Conservation (phyloP, 108 stramenopile genomes). For the Cyclotella sp. region DNA sequence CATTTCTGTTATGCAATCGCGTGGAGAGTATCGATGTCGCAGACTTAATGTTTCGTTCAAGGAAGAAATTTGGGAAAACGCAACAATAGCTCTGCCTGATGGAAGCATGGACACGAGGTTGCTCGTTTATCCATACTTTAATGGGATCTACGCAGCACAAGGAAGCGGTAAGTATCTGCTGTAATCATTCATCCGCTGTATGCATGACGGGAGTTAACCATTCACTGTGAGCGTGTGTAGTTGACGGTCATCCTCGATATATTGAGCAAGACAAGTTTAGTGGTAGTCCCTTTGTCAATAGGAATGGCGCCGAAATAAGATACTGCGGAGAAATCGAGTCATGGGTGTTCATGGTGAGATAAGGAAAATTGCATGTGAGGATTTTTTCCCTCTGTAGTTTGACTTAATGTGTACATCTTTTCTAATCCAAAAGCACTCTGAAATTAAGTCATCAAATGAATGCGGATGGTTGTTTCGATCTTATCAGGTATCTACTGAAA, state of each 20-base stretch:
- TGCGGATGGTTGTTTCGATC: conserved; percentile 34
- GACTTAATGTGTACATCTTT: no score
- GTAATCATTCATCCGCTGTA: neutral
- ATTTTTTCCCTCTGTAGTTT: neutral
- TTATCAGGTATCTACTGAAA: neutral
- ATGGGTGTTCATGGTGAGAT: conserved; percentile 27
- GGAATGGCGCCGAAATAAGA: conserved; percentile 22
- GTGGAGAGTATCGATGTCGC: conserved; percentile 22
- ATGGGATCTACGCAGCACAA: conserved; percentile 29
- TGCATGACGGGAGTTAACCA: neutral
- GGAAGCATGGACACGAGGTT: neutral
- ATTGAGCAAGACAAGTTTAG: conserved; percentile 29
- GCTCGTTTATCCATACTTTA: conserved; percentile 31
- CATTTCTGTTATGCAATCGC: conserved; percentile 20
- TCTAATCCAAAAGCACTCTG: neutral
- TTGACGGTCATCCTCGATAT: conserved; percentile 31
- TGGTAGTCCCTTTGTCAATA: conserved; percentile 8
- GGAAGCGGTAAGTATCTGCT: neutral
- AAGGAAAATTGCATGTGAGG: no score
- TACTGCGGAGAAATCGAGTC: conserved; percentile 30
- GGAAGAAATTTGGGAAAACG: conserved; percentile 32
- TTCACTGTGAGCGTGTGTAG: neutral
- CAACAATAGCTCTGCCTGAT: neutral
- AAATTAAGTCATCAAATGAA: conserved; percentile 21
- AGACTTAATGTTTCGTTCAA: conserved; percentile 21